Conservation (phyloP, 805 yeast species). For the Yarrowia sp. region DNA sequence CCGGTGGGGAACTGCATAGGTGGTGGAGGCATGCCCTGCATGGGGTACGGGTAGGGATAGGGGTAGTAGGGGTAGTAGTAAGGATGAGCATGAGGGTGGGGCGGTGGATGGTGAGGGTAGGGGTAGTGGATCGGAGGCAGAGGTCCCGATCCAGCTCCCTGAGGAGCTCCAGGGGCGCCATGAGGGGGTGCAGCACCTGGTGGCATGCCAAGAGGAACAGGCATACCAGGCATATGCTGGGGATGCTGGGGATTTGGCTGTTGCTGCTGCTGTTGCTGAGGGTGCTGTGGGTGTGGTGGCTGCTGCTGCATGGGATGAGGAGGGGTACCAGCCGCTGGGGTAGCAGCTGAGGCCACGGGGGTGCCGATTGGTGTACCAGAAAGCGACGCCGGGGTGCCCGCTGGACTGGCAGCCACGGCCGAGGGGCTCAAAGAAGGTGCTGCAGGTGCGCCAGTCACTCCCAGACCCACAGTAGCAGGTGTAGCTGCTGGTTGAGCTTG, state of each 20-base stretch:
- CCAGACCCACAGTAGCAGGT: not conserved
- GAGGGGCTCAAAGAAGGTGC: not conserved
- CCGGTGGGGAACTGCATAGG: conserved; percentile 15
- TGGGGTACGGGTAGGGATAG: conserved; percentile 12
- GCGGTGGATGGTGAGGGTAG: conserved; percentile 3
- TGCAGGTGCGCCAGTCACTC: not conserved
- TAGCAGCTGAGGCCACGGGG: not conserved
- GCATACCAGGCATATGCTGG: not conserved
- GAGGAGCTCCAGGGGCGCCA: not conserved
- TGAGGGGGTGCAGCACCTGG: not conserved
- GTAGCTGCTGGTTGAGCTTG: not conserved
- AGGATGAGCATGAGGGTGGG: conserved; percentile 6
- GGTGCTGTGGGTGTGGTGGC: not conserved
- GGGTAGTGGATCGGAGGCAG: conserved; percentile 21
- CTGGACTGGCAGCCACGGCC: not conserved
- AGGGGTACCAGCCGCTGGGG: not conserved
- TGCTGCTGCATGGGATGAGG: not conserved
- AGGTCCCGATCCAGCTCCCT: not conserved
- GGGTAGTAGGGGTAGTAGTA: conserved; percentile 23
- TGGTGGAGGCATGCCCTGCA: conserved; percentile 13
- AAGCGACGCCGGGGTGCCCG: not conserved
- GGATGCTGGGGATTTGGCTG: not conserved
- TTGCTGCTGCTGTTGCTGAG: not conserved
- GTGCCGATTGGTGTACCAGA: not conserved
- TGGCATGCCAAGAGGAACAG: not conserved